A percentile compares a stretch with the other conserved stretches of the same genome.
Conservation (phyloP, 768 basidiomycete genomes). For the Piloderma croceum region DNA sequence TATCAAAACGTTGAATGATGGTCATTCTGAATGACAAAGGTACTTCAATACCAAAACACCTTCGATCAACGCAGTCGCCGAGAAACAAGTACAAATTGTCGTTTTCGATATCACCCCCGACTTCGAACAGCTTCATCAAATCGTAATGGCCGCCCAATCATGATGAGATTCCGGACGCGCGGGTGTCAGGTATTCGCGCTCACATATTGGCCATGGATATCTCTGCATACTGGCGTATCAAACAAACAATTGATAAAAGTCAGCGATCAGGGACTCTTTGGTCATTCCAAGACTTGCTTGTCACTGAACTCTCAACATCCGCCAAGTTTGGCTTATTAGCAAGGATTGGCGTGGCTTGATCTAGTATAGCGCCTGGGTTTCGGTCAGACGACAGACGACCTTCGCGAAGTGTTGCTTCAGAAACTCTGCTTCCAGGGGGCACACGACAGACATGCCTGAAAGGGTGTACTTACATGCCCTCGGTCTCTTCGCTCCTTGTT, state of each 20-base stretch:
- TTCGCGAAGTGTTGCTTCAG: constrained; percentile 86
- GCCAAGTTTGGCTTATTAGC: constrained; percentile 80
- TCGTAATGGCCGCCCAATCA: constrained; percentile 63
- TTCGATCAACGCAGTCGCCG: constrained; percentile 96
- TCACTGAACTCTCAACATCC: constrained; percentile 82
- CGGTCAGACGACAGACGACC: constrained; percentile 78
- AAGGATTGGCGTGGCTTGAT: constrained; percentile 60
- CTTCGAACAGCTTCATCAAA: constrained; percentile 95
- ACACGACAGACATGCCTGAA: too few relatives aligned
- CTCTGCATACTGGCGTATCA: constrained; percentile 96
- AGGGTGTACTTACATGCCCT: too few relatives aligned
- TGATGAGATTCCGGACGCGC: constrained; percentile 1
- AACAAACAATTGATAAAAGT: background rate
- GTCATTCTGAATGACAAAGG: constrained; percentile 2
- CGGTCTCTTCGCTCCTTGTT: too few relatives aligned
- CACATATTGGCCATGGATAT: constrained; percentile 98
- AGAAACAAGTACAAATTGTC: constrained; percentile 90
- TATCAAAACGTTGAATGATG: constrained; percentile 41
- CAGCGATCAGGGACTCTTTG: constrained; percentile 2
- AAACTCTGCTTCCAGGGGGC: too few relatives aligned
- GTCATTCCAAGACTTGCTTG: constrained; percentile 50
- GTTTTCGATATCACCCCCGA: constrained; percentile 79
- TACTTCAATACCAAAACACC: constrained; percentile 76
- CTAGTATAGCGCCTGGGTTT: constrained; percentile 83
- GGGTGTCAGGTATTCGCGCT: constrained; percentile 14